A percentile compares a stretch with the other conserved stretches of the same genome.
These are phyloP conservation scores for Metarhizium anisopliae DNA, from an alignment of 2,329 filamentous ascomycete genomes.

Conservation along the genomic window DNA sequence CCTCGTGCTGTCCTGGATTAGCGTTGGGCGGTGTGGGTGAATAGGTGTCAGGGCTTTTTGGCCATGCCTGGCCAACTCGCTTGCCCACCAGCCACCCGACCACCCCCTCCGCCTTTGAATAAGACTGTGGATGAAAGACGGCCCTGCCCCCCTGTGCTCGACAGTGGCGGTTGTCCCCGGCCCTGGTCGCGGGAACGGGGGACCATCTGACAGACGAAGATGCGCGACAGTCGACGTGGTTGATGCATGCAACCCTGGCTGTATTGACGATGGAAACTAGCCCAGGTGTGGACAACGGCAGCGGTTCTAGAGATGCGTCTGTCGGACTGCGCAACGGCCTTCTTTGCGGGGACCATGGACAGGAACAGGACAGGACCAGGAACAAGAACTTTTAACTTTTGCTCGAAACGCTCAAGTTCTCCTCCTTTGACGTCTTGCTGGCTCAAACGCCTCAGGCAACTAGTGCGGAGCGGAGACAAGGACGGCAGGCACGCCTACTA, in stretches of 20 bases:
- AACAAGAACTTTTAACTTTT: background rate
- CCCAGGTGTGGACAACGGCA: background rate
- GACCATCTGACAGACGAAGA: background rate
- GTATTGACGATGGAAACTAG: background rate
- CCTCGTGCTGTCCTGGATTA: constrained; percentile 1
- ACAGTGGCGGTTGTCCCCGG: background rate
- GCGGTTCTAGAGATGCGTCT: background rate
- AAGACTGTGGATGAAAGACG: background rate
- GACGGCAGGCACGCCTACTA: background rate
- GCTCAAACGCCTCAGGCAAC: background rate
- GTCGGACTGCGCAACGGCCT: background rate
- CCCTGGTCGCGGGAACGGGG: background rate
- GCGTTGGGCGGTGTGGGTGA: background rate
- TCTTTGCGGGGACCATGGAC: background rate
- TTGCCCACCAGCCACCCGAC: background rate
- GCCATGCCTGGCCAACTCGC: background rate
- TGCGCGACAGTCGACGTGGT: background rate
- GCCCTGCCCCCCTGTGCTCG: background rate
- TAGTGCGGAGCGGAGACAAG: background rate
- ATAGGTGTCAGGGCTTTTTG: background rate
- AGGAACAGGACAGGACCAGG: background rate
- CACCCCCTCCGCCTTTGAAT: background rate
- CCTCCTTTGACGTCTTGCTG: background rate
- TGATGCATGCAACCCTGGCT: background rate
- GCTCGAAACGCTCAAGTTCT: background rate